Conservation (phyloP, 106 monocot species). For the Allium cepa region DNA sequence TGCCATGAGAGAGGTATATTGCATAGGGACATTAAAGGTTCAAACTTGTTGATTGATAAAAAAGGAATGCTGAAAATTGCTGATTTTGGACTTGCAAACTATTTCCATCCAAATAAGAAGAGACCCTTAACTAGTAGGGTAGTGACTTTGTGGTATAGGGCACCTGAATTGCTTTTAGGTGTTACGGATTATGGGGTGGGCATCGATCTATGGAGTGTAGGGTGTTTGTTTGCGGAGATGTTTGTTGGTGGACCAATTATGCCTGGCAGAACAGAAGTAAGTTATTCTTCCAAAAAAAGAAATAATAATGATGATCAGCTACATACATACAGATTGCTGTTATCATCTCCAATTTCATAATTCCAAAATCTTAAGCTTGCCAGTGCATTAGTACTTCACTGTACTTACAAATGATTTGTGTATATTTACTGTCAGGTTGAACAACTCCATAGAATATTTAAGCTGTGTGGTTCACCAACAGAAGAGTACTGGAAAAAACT, state of each 20-base stretch:
- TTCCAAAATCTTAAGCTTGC: not conserved
- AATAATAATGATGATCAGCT: not conserved
- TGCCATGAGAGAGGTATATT: slow-evolving; percentile 37
- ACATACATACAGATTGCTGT: not conserved
- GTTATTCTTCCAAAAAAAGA: not conserved
- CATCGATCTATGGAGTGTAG: slow-evolving; percentile 32
- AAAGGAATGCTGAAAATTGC: slow-evolving; percentile 30
- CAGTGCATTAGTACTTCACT: not conserved
- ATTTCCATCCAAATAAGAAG: slow-evolving; percentile 13
- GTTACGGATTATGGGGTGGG: slow-evolving; percentile 31
- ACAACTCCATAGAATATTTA: slow-evolving; percentile 8
- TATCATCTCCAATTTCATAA: not conserved
- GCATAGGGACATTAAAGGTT: slow-evolving; percentile 31
- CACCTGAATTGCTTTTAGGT: slow-evolving; percentile 26
- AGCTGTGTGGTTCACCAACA: slow-evolving; percentile 11
- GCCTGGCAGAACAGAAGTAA: slow-evolving; percentile 32
- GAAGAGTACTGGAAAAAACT: slow-evolving; percentile 26
- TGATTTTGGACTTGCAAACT: slow-evolving; percentile 35
- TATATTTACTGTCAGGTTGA: not conserved
- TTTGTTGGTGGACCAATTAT: slow-evolving; percentile 31
- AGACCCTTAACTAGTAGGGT: slow-evolving; percentile 29
- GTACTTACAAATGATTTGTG: not conserved
- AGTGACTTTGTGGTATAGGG: slow-evolving; percentile 33
- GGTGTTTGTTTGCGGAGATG: slow-evolving; percentile 33
- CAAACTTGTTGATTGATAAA: slow-evolving; percentile 30